phyloP scores from a whole-genome alignment of 805 yeast genomes.

The Starmerella bombi region DNA sequence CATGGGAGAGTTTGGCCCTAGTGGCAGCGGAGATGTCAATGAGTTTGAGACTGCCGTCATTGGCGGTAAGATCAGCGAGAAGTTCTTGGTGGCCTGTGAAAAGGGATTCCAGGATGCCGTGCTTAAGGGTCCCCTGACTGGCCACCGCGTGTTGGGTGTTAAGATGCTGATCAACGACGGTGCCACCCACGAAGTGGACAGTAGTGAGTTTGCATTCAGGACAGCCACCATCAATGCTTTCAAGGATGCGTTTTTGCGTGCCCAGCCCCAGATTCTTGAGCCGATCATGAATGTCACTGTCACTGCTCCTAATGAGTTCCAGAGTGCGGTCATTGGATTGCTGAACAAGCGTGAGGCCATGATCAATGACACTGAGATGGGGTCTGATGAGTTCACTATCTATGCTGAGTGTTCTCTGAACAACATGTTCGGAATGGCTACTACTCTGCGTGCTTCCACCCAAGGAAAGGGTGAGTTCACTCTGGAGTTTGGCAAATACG shows the following conservation, averaged over 20 bases:
- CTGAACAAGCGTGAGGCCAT: conserved; percentile 86
- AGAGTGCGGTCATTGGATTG: conserved; percentile 80
- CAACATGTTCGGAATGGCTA: conserved; percentile 91
- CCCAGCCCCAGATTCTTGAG: conserved; percentile 81
- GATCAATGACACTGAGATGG: conserved; percentile 87
- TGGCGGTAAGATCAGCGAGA: conserved; percentile 95
- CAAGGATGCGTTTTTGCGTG: conserved; percentile 72
- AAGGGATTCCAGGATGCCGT: conserved; percentile 91
- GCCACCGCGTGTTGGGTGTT: conserved; percentile 86
- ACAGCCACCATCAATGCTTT: conserved; percentile 87
- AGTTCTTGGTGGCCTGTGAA: conserved; percentile 83
- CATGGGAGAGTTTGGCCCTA: conserved; percentile 62
- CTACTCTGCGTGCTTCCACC: conserved; percentile 86
- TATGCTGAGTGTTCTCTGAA: conserved; percentile 94
- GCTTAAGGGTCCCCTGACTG: conserved; percentile 93
- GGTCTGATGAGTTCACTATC: conserved; percentile 85
- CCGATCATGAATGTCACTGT: conserved; percentile 92
- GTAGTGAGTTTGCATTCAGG: conserved; percentile 89
- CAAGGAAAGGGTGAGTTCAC: conserved; percentile 99
- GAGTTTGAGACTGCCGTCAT: conserved; percentile 75
- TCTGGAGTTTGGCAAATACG: conserved; percentile 82
- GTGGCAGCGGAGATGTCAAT: conserved; percentile 37
- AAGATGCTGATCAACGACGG: conserved; percentile 94
- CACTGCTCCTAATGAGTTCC: conserved; percentile 93
- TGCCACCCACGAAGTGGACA: conserved; percentile 92